Conservation (phyloP, 768 basidiomycete species). For the Agaricus blazei region DNA sequence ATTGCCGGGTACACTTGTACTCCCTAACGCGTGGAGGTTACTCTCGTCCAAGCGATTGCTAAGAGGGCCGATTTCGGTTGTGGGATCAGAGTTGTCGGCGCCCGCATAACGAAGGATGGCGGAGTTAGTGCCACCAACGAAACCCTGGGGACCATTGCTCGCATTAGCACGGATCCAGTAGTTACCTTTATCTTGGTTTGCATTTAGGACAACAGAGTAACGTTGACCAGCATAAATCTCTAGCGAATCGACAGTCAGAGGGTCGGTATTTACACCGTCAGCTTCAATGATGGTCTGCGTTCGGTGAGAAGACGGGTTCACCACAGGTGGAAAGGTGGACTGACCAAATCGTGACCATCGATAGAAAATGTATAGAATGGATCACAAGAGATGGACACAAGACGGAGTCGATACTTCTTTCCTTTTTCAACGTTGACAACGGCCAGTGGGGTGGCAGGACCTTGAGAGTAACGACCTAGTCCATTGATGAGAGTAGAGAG, state of each 20-base stretch:
- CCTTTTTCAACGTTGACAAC: conserved; percentile 32
- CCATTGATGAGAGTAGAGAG: conserved; percentile 43
- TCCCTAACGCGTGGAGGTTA: conserved; percentile 26
- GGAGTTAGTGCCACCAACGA: conserved; percentile 39
- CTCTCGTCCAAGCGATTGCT: conserved; percentile 29
- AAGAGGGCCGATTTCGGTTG: conserved; percentile 21
- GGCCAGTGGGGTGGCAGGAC: conserved; percentile 28
- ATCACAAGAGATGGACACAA: conserved; percentile 42
- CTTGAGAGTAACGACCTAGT: conserved; percentile 36
- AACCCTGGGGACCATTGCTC: conserved; percentile 19
- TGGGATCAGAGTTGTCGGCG: conserved; percentile 33
- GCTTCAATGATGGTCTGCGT: conserved; percentile 33
- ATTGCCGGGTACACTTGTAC: conserved; percentile 28
- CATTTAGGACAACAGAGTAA: conserved; percentile 37
- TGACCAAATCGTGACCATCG: conserved; percentile 37
- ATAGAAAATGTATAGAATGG: conserved; percentile 40
- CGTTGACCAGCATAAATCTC: conserved; percentile 32
- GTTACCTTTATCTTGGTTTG: conserved; percentile 31
- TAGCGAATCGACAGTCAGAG: conserved; percentile 32
- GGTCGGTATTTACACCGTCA: conserved; percentile 32
- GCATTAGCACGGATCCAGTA: conserved; percentile 41
- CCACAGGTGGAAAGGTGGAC: neutral
- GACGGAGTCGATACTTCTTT: conserved; percentile 42
- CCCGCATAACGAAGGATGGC: conserved; percentile 49
- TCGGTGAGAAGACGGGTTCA: too few species aligned